A percentile compares a stretch with the other conserved stretches of the same genome.
Conservation (phyloP, 306 rosid genomes). For the Gastrolobium bilobum region DNA sequence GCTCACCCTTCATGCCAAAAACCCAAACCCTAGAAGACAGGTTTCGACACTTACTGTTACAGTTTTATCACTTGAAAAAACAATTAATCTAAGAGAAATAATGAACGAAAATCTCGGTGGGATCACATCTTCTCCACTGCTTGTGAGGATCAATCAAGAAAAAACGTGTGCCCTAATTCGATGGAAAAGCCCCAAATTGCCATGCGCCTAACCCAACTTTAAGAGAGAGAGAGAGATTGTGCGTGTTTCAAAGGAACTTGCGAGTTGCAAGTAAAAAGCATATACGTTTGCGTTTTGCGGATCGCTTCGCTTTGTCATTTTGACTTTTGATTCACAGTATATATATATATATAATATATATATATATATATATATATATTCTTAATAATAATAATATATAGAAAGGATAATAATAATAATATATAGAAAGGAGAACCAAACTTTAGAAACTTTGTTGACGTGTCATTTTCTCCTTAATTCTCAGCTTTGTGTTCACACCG, state of each 20-base stretch:
- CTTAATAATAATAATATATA: too few species aligned
- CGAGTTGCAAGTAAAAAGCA: conserved; percentile 16
- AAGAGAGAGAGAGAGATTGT: background rate
- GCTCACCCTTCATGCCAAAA: conserved; percentile 57
- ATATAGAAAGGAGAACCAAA: too few species aligned
- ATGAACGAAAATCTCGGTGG: conserved; percentile 21
- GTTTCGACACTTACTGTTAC: conserved; percentile 12
- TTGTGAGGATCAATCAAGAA: conserved; percentile 34
- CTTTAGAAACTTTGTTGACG: too few species aligned
- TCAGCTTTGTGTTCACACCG: too few species aligned
- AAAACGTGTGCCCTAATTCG: conserved; percentile 55
- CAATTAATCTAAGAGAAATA: background rate
- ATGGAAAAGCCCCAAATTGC: conserved; percentile 52
- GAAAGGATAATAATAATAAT: too few species aligned
- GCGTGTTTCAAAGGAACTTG: background rate
- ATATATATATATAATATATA: too few species aligned
- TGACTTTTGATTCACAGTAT: background rate
- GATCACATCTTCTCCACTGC: conserved; percentile 60
- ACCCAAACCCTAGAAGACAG: conserved; percentile 48
- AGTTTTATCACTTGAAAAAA: background rate
- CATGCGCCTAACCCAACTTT: conserved; percentile 32
- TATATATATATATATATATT: too few species aligned
- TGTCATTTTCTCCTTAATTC: too few species aligned
- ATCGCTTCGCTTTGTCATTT: background rate
- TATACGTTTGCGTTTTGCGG: conserved; percentile 34